These are phyloP conservation scores for Gracilariopsis chorda DNA, from an alignment of 23 red algal genomes.

Conservation along the genomic window DNA sequence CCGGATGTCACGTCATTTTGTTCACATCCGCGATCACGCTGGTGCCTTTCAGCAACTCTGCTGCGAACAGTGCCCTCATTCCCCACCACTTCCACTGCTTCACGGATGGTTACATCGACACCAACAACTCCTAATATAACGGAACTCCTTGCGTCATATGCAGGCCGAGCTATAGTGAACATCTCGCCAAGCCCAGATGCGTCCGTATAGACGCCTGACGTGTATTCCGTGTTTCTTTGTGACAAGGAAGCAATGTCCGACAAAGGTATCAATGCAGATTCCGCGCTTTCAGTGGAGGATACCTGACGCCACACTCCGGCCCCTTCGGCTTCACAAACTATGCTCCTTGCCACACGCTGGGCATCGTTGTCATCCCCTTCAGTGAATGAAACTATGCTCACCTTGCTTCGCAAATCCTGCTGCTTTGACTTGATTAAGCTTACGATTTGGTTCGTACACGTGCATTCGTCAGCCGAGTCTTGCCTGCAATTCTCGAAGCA, in stretches of 20 bases:
- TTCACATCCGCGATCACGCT: not conserved
- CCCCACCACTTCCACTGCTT: not conserved
- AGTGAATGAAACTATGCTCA: not conserved
- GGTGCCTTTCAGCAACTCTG: not conserved
- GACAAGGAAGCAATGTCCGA: not conserved
- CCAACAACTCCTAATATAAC: not conserved
- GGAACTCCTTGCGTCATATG: not conserved
- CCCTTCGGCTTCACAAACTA: not conserved
- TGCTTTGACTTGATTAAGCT: not conserved
- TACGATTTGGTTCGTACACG: not conserved
- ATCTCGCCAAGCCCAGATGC: not conserved
- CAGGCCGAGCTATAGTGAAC: not conserved
- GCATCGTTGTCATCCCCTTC: not conserved
- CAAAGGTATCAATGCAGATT: not conserved
- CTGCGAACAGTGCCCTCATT: no score
- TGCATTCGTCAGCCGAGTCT: not conserved
- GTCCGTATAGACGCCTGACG: not conserved
- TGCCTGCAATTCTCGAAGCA: not conserved
- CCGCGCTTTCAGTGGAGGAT: not conserved
- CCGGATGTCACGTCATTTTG: not conserved
- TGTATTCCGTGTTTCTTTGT: not conserved
- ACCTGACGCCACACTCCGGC: no score
- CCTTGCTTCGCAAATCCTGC: not conserved
- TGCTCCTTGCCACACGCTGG: not conserved
- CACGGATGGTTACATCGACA: not conserved